Evolutionary conservation across 176 grass and related monocot genomes (phyloP), one percentile per base, ranked within the genome.

Genomic region (Dactylis glomerata): DNA sequence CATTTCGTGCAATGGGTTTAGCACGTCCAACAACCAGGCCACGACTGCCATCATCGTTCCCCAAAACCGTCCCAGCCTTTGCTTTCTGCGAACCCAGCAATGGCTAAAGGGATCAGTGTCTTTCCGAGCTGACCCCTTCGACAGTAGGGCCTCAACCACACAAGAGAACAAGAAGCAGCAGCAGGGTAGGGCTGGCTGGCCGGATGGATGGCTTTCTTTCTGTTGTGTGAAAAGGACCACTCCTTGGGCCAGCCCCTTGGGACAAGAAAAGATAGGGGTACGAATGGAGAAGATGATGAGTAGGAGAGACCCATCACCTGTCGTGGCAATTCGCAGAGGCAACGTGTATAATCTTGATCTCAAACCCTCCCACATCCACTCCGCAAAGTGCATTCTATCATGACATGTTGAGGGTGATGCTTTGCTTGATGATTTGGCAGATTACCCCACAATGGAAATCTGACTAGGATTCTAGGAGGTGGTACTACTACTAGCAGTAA

Each of bases 151-250:
- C 70, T 73, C 41, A 73, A 73, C 41, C 52, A 30, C 87, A 55
- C 55, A 73, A 65, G 56, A 23, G 80, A 58, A 83, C 73, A 90
- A 90, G 88, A 67, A 75, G 77, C 84, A 79, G 63, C 63, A 66
- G 65, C 36, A 81, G 72, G 83, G 76, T 73, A 69, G 59, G 82
- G 77, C 41, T 70, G 22, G 67, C 12, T 19, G 62, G 30, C 62
- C 33, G 63, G 63, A 34, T 38, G 65, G 33, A 3, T 46, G 69
- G 40, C 40, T 73, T 45, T 36, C 34, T 26, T 69, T 75, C 57
- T 84, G 59, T 40, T 80, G 69, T 0, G 76, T 30, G 82, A 81
- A 85, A 89, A 89, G 87, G 87, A 89, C 82, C 26, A 1, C 20
- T 86, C 66, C 3, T 74, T 44, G 79, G 14, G 26, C 9, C 12